phyloP scores from a whole-genome alignment of 495 filamentous ascomycete genomes.

The Penicillium silybi region DNA sequence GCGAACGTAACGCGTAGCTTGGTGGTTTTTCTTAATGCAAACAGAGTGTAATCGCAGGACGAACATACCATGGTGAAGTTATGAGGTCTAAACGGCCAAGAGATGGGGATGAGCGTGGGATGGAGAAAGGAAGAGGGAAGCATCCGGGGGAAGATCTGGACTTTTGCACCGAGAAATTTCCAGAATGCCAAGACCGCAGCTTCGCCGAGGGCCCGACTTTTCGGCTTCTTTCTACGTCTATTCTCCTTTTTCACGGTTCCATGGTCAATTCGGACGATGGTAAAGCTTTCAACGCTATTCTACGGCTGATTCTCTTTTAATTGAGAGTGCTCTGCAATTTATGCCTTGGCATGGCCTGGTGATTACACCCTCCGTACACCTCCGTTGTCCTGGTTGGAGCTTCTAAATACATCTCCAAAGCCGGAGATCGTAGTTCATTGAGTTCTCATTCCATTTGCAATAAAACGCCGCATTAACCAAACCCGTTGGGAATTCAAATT shows the following conservation, averaged over 20 bases:
- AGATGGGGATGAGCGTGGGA: conserved; percentile 27
- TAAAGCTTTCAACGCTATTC: neutral
- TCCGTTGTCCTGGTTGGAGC: conserved; percentile 18
- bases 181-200: conserved; percentile 51
- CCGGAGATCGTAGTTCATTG: neutral
- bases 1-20: neutral
- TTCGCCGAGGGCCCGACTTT: conserved; percentile 29
- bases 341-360: neutral
- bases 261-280: neutral
- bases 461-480: conserved; percentile 25
- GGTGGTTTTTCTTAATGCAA: neutral
- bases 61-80: conserved; percentile 25
- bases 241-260: neutral
- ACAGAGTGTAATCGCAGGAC: conserved; percentile 5
- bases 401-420: neutral
- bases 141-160: conserved; percentile 36
- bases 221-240: neutral
- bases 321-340: neutral
- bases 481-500: neutral
- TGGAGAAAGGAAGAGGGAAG: conserved; percentile 30
- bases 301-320: neutral
- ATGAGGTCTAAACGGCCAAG: conserved; percentile 23
- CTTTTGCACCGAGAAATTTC: conserved; percentile 47
- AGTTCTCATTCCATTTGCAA: conserved; percentile 16
- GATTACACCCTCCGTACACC: neutral